Evolutionary conservation across 2,329 filamentous ascomycete genomes (phyloP), one percentile per base, ranked within the genome.

Genomic region (Paracorniculantispora psalliotae): DNA sequence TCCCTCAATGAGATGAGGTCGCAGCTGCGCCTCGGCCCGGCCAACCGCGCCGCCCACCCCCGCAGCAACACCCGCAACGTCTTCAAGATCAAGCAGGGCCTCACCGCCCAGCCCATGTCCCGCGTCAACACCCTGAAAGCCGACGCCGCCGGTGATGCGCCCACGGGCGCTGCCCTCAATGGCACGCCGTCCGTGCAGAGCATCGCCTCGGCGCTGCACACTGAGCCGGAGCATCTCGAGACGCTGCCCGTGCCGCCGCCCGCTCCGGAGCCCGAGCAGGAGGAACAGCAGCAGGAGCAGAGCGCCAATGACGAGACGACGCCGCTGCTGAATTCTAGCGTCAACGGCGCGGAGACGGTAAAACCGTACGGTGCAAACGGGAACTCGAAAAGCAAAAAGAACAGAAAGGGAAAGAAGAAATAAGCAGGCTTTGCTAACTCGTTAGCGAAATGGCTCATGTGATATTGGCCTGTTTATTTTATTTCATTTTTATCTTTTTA

Each of bases 21-120:
- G 66, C 83, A 87, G 63, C 75, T 89, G 47, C 86, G 84, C 63
- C 80, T 89, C 0, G 86, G 86, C 0, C 86, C 86, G 0, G 87
- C 85, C 1, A 89, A 89, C 67, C 81, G 82, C 21, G 86, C 86
- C 6, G 80, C 81, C 17, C 84, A 86, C 58, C 86, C 86, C 1
- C 68, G 82, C 69, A 80, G 79, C 59, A 87, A 85, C 1, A 79
- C 80, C 19, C 82, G 81, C 19, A 81, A 83, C 19, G 81, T 85
- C 0, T 85, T 89, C 65, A 88, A 88, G 71, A 86, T 89, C 65
- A 89, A 89, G 73, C 74, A 75, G 63, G 74, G 74, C 26, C 65
- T 74, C 13, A 62, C 61, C 5, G 39, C 25, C 35, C 33, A 62
- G 63, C n/a, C n/a, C n/a, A n/a, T n/a, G n/a, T n/a, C n/a, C n/a